phyloP scores from a whole-genome alignment of 2,329 filamentous ascomycete genomes.

The Teratosphaeria zuluensis region DNA sequence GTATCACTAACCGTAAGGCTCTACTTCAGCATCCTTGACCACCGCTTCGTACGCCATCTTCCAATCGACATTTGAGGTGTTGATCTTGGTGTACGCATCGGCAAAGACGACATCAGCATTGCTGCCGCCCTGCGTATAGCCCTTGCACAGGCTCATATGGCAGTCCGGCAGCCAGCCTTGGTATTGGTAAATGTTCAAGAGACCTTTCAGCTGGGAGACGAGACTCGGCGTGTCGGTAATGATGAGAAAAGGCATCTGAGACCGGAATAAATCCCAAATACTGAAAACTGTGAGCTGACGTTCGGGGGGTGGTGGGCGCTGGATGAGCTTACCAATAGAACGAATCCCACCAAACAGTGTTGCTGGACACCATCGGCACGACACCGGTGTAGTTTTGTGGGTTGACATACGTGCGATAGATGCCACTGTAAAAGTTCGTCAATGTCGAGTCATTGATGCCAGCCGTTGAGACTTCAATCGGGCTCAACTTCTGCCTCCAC shows the following conservation, averaged over 20 bases:
- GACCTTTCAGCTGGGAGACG: slow-evolving; percentile 56
- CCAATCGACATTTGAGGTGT: slow-evolving; percentile 56
- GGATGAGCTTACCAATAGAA: slow-evolving; percentile 21
- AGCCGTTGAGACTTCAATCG: slow-evolving; percentile 28
- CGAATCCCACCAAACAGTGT: slow-evolving; percentile 17
- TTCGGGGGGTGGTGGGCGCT: too few relatives aligned
- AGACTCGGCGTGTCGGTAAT: slow-evolving; percentile 53
- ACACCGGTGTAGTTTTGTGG: slow-evolving; percentile 39
- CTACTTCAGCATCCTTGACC: slow-evolving; percentile 54
- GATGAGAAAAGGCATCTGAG: slow-evolving; percentile 55
- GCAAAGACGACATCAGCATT: slow-evolving; percentile 64
- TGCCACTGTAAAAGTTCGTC: slow-evolving; percentile 38
- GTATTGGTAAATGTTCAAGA: slow-evolving; percentile 59
- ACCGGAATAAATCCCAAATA: slow-evolving; percentile 57
- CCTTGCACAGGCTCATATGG: slow-evolving; percentile 55
- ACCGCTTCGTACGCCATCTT: slow-evolving; percentile 51
- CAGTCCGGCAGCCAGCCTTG: slow-evolving; percentile 67
- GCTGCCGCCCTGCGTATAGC: slow-evolving; percentile 58
- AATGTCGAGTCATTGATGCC: slow-evolving; percentile 23
- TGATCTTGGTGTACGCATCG: slow-evolving; percentile 61
- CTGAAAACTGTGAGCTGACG: neutral
- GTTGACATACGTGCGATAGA: slow-evolving; percentile 37
- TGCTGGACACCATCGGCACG: slow-evolving; percentile 25
- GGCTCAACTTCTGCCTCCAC: slow-evolving; percentile 32
- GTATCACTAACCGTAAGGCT: slow-evolving; percentile 17